phyloP scores from a whole-genome alignment of 257 asterid genomes.

The Handroanthus guayacan region DNA sequence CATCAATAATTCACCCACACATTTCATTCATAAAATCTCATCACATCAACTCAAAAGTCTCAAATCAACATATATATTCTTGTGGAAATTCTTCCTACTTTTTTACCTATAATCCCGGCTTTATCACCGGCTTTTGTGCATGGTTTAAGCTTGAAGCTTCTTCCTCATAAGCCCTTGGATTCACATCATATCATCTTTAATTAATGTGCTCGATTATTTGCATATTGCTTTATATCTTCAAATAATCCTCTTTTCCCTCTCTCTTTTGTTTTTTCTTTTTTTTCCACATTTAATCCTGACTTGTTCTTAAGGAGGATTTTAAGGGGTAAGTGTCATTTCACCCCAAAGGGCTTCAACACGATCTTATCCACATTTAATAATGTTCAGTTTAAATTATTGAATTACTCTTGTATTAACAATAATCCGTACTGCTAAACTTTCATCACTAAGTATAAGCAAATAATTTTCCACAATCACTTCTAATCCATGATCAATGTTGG shows the following conservation, averaged over 20 bases:
- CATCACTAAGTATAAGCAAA: not conserved
- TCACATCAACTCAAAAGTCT: conserved; percentile 9
- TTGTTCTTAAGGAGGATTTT: no score
- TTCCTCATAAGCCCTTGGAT: not conserved
- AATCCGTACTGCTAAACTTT: not conserved
- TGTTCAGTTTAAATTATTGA: no score
- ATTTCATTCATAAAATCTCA: not conserved
- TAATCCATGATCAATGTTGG: not conserved
- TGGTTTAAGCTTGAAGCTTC: not conserved
- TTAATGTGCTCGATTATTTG: no score
- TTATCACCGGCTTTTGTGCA: no score
- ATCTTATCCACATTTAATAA: no score
- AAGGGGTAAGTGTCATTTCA: no score
- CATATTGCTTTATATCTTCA: no score
- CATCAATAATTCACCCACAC: conserved; percentile 4
- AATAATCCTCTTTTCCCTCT: no score
- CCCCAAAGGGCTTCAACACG: no score
- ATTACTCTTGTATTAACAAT: not conserved
- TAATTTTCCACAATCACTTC: not conserved
- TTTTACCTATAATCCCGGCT: not conserved
- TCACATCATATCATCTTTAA: not conserved
- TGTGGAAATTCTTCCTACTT: not conserved
- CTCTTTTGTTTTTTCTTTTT: no score
- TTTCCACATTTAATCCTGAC: no score
- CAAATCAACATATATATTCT: not conserved